These are phyloP conservation scores for Onygenales sp. DNA, from an alignment of 2,329 filamentous ascomycete genomes.

Conservation along the genomic window DNA sequence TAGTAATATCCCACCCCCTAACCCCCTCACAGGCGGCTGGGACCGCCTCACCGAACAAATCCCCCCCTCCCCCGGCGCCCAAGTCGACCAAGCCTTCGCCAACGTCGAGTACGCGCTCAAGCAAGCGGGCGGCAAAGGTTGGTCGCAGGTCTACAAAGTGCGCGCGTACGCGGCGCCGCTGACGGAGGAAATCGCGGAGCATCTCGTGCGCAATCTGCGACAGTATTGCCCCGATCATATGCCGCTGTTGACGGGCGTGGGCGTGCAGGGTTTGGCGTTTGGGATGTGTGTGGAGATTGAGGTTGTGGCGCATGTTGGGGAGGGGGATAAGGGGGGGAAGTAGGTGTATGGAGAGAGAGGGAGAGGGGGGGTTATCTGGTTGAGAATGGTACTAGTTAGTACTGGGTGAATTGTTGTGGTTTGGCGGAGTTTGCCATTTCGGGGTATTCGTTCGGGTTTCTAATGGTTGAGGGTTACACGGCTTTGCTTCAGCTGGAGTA, in stretches of 20 bases:
- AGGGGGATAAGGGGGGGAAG: conserved; percentile 1
- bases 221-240: conserved; percentile 45
- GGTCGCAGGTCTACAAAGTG: conserved; percentile 45
- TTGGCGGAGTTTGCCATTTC: too few species aligned
- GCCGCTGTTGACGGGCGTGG: conserved; percentile 47
- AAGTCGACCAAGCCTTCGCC: conserved; percentile 46
- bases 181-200: conserved; percentile 30
- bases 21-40: conserved; percentile 23
- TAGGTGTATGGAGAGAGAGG: background rate
- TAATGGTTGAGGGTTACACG: too few species aligned
- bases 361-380: background rate
- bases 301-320: conserved; percentile 39
- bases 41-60: conserved; percentile 15
- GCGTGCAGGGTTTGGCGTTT: conserved; percentile 39
- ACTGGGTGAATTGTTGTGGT: too few species aligned
- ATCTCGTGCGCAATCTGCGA: conserved; percentile 40
- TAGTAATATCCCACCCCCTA: background rate
- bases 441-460: too few species aligned
- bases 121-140: conserved; percentile 47
- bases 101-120: conserved; percentile 47
- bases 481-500: too few species aligned
- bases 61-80: conserved; percentile 29
- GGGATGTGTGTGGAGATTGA: conserved; percentile 53
- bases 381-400: too few species aligned
- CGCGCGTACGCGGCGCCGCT: conserved; percentile 38